Evolutionary conservation across 2,329 filamentous ascomycete species (phyloP).

Genomic region (Leptographium radiaticola): DNA sequence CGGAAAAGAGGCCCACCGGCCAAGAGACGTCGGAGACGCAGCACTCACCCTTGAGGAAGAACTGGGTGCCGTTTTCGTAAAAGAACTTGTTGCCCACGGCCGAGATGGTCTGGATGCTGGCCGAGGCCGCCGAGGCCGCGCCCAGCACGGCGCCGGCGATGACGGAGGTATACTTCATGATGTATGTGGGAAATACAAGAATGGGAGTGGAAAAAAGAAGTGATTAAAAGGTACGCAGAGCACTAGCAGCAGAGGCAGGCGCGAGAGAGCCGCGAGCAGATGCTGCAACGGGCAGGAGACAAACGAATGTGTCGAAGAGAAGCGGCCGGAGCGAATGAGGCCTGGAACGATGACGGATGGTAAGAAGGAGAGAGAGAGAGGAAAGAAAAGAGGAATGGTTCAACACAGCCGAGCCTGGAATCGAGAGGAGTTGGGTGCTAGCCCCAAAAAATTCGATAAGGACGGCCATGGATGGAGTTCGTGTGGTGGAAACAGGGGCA

Average conservation of each 20-base stretch:
- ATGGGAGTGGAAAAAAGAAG: background rate
- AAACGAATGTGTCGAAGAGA: background rate
- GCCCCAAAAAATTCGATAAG: background rate
- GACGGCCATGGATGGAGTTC: background rate
- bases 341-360: background rate
- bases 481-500: background rate
- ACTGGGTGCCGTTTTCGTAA: conserved; percentile 65
- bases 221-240: background rate
- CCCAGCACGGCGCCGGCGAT: conserved; percentile 20
- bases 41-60: conserved; percentile 63
- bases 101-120: conserved; percentile 32
- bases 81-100: conserved; percentile 74
- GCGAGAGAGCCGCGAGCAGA: background rate
- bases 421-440: background rate
- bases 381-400: background rate
- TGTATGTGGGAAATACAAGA: background rate
- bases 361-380: background rate
- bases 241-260: background rate
- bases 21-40: background rate
- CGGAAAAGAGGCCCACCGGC: background rate
- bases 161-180: conserved; percentile 26
- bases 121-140: conserved; percentile 7
- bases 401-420: too few relatives aligned
- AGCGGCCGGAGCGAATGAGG: background rate
- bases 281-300: background rate